Percentiles rank a stretch among this genome's conserved stretches.
Evolutionary conservation across 208 protist genomes (phyloP).

Genomic region (Trypanosoma vivax): DNA sequence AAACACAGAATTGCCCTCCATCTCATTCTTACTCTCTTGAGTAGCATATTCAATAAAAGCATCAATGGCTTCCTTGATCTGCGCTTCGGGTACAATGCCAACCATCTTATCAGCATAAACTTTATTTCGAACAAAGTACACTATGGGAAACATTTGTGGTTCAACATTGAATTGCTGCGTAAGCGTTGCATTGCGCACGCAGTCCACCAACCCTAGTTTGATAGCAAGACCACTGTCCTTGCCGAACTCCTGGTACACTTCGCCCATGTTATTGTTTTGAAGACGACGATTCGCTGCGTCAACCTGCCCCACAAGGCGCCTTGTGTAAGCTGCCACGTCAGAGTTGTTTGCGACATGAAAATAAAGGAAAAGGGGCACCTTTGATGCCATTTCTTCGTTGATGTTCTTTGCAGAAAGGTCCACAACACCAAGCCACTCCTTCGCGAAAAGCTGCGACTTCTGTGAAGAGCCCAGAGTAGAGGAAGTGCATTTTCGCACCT

Average conservation of each 20-base stretch:
- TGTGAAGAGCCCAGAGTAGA: not conserved
- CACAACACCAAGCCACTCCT: constrained; percentile 44
- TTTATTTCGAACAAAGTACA: constrained; percentile 78
- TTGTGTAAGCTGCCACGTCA: constrained; percentile 61
- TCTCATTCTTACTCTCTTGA: constrained; percentile 52
- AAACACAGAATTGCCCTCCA: constrained; percentile 44
- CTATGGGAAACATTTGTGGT: constrained; percentile 75
- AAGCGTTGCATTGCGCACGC: constrained; percentile 53
- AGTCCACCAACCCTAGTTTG: constrained; percentile 80
- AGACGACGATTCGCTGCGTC: constrained; percentile 60
- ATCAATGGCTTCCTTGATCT: constrained; percentile 82
- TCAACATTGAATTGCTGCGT: constrained; percentile 61
- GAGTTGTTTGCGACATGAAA: constrained; percentile 75
- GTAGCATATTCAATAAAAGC: constrained; percentile 79
- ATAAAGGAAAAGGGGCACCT: constrained; percentile 75
- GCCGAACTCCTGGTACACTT: constrained; percentile 70
- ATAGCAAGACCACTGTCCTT: constrained; percentile 72
- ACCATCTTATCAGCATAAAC: constrained; percentile 60
- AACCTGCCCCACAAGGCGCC: constrained; percentile 54
- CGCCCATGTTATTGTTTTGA: constrained; percentile 32
- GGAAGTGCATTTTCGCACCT: not conserved
- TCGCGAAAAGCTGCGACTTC: too few relatives aligned
- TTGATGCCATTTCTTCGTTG: constrained; percentile 59
- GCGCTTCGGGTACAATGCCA: constrained; percentile 74
- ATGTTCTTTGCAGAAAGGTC: constrained; percentile 62